Conservation (phyloP, 352 stramenopile genomes). For the Phytopythium litorale region DNA sequence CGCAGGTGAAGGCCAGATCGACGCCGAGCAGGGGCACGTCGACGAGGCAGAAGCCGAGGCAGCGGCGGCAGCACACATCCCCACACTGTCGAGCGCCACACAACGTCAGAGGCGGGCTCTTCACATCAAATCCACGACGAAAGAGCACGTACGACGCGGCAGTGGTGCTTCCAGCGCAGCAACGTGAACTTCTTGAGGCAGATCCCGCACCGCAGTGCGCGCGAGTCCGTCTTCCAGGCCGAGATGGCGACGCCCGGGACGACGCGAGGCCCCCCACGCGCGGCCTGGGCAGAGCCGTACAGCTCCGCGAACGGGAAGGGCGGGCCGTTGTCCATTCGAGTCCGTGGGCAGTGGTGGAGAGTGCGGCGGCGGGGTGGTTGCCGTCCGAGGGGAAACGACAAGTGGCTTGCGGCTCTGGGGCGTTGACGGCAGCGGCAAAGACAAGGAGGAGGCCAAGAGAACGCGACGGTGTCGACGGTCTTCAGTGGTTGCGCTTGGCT, state of each 20-base stretch:
- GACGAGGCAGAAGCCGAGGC: conserved; percentile 65
- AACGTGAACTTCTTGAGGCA: conserved; percentile 67
- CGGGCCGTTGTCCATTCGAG: conserved; percentile 33
- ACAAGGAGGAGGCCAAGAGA: background rate
- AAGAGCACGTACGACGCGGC: conserved; percentile 41
- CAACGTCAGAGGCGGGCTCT: background rate
- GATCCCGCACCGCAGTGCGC: conserved; percentile 43
- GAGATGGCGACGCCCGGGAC: conserved; percentile 46
- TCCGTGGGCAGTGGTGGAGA: background rate
- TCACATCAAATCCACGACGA: background rate
- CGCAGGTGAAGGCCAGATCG: conserved; percentile 64
- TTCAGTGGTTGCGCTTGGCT: background rate
- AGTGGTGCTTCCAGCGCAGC: conserved; percentile 66
- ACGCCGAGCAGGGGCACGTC: conserved; percentile 57
- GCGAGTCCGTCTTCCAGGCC: conserved; percentile 49
- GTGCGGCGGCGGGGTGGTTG: background rate
- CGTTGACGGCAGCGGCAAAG: background rate
- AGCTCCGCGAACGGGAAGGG: conserved; percentile 45
- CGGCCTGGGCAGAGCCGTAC: conserved; percentile 23
- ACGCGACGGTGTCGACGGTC: background rate
- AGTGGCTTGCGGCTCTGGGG: background rate
- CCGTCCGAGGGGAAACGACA: conserved; percentile 3
- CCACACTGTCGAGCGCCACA: conserved; percentile 40
- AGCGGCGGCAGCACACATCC: conserved; percentile 65
- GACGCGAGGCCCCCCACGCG: conserved; percentile 29